phyloP scores from a whole-genome alignment of 371 early-diverging fungal genomes.

The Syncephalastrum sp. region DNA sequence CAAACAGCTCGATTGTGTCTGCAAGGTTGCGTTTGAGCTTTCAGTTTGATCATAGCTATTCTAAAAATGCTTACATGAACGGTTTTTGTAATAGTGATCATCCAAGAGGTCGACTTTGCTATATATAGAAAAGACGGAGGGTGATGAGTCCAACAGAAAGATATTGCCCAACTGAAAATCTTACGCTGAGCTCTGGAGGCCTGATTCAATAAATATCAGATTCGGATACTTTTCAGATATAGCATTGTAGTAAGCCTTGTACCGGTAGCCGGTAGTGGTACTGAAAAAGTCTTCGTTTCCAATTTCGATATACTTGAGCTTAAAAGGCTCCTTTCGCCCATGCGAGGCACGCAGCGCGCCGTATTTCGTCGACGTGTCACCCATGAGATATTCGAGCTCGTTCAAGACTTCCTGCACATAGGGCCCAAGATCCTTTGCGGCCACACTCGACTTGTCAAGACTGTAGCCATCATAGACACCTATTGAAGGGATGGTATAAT shows the following conservation, averaged over 20 bases:
- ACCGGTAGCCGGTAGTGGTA: conserved; percentile 19
- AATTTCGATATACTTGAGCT: conserved; percentile 19
- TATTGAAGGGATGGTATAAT: conserved; percentile 3
- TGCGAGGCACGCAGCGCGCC: conserved; percentile 18
- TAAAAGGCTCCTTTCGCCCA: conserved; percentile 21
- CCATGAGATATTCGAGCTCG: conserved; percentile 24
- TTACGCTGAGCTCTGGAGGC: conserved; percentile 4
- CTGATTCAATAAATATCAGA: conserved; percentile 16
- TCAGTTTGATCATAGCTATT: too few species aligned
- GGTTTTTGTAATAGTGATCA: conserved; percentile 10
- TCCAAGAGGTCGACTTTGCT: background rate
- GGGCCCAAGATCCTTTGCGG: conserved; percentile 19
- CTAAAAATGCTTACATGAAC: too few species aligned
- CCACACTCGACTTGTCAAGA: conserved; percentile 14
- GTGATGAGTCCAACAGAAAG: too few species aligned
- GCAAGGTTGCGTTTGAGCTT: background rate
- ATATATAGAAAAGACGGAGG: too few species aligned
- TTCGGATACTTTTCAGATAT: conserved; percentile 17
- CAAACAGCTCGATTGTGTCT: background rate
- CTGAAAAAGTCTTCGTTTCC: conserved; percentile 25
- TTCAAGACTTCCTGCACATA: conserved; percentile 23
- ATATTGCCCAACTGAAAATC: too few species aligned
- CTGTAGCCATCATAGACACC: conserved; percentile 23
- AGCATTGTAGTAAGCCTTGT: conserved; percentile 22
- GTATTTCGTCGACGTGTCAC: conserved; percentile 12